Conservation (phyloP, 768 basidiomycete species). For the Lyophyllum semitale region DNA sequence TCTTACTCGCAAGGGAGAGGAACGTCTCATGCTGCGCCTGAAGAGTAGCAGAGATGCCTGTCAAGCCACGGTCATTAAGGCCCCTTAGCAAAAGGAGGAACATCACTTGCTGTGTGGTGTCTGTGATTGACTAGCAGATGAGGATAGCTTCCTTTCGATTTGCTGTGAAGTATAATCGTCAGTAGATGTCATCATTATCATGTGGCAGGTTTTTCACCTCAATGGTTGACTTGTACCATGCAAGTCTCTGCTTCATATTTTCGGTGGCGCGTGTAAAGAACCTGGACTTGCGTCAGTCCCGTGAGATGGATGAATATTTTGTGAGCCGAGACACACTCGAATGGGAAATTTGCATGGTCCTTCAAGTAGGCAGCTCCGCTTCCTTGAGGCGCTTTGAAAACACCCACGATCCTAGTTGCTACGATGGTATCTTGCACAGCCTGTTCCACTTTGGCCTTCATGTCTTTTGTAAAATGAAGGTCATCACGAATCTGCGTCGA, state of each 20-base stretch:
- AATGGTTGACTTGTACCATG: constrained; percentile 80
- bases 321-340: constrained; percentile 54
- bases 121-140: constrained; percentile 63
- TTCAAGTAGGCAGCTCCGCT: constrained; percentile 70
- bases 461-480: constrained; percentile 62
- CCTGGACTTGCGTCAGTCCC: constrained; percentile 34
- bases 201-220: constrained; percentile 51
- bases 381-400: constrained; percentile 69
- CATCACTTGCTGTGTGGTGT: constrained; percentile 69
- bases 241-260: constrained; percentile 70
- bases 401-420: constrained; percentile 76
- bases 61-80: constrained; percentile 4
- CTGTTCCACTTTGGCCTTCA: constrained; percentile 75
- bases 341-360: constrained; percentile 78
- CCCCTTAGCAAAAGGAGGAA: constrained; percentile 1
- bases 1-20: constrained; percentile 74
- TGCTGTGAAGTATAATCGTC: constrained; percentile 41
- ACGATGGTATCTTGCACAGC: constrained; percentile 80
- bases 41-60: constrained; percentile 70
- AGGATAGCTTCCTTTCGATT: constrained; percentile 82
- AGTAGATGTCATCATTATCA: neutral
- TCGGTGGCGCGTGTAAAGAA: constrained; percentile 74
- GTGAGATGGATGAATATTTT: neutral
- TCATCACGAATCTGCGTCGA: constrained; percentile 69
- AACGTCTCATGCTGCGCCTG: constrained; percentile 82